These are phyloP conservation scores for Cyberlindnera japonica DNA, from an alignment of 805 yeast genomes.

Conservation along the genomic window DNA sequence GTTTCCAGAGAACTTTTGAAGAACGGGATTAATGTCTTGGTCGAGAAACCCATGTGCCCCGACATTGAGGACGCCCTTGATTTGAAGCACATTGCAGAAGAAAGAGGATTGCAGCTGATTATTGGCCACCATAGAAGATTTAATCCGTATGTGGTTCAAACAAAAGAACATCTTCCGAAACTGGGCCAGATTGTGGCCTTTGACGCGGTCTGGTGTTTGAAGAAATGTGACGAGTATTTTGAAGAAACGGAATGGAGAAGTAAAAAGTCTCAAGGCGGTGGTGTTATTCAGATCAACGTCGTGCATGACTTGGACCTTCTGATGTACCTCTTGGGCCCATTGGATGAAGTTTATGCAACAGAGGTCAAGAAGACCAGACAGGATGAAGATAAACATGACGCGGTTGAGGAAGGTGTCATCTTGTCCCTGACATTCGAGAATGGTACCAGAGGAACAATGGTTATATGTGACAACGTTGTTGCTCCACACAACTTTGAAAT, in stretches of 20 bases:
- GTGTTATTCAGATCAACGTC: constrained; percentile 18
- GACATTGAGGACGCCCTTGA: constrained; percentile 14
- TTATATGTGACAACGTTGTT: constrained; percentile 20
- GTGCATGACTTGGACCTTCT: constrained; percentile 21
- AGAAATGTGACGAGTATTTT: constrained; percentile 19
- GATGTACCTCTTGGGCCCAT: constrained; percentile 19
- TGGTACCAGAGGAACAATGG: constrained; percentile 18
- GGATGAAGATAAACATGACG: constrained; percentile 8
- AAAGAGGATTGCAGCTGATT: constrained; percentile 8
- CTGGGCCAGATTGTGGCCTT: constrained; percentile 17
- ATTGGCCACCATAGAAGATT: constrained; percentile 20
- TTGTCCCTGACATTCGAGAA: constrained; percentile 12
- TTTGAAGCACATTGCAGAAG: constrained; percentile 9
- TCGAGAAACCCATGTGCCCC: constrained; percentile 21
- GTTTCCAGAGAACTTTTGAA: constrained; percentile 10
- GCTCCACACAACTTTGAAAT: constrained; percentile 22
- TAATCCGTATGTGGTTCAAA: constrained; percentile 19
- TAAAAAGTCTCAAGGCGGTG: constrained; percentile 17
- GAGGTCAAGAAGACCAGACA: constrained; percentile 15
- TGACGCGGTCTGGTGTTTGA: constrained; percentile 20
- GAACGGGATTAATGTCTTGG: constrained; percentile 14
- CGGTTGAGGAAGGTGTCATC: constrained; percentile 21
- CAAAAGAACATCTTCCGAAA: constrained; percentile 11
- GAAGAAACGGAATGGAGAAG: constrained; percentile 18
- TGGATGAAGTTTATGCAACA: constrained; percentile 16